Evolutionary conservation across 345 rosid genomes (phyloP).

Genomic region (Hibiscus trionum): DNA sequence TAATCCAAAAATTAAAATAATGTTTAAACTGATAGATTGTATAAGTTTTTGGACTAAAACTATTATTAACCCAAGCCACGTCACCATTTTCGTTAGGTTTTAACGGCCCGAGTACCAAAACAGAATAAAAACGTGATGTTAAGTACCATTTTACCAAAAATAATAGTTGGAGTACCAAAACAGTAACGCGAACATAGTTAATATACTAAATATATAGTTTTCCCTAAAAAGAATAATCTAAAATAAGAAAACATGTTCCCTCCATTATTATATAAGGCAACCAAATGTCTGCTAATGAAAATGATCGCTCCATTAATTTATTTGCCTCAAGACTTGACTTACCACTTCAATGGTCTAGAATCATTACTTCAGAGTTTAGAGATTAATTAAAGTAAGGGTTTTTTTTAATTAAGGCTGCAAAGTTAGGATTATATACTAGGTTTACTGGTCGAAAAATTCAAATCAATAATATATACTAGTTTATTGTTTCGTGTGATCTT

Average conservation of each 20-base stretch:
- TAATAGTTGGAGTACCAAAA: too few species aligned
- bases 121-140: too few species aligned
- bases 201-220: too few species aligned
- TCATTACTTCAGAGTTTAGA: neutral
- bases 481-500: neutral
- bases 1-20: too few species aligned
- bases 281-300: neutral
- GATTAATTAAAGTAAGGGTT: neutral
- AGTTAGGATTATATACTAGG: neutral
- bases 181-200: too few species aligned
- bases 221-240: too few species aligned
- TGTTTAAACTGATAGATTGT: too few species aligned
- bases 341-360: neutral
- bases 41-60: too few species aligned
- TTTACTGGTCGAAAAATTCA: neutral
- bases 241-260: neutral
- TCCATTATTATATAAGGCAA: neutral
- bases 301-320: neutral
- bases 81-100: too few species aligned
- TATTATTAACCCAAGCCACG: too few species aligned
- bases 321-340: neutral
- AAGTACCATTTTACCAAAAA: too few species aligned
- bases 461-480: neutral
- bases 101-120: too few species aligned
- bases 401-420: neutral